phyloP scores from a whole-genome alignment of 1,284 basidiomycete genomes.

The Volvariella surrecta region DNA sequence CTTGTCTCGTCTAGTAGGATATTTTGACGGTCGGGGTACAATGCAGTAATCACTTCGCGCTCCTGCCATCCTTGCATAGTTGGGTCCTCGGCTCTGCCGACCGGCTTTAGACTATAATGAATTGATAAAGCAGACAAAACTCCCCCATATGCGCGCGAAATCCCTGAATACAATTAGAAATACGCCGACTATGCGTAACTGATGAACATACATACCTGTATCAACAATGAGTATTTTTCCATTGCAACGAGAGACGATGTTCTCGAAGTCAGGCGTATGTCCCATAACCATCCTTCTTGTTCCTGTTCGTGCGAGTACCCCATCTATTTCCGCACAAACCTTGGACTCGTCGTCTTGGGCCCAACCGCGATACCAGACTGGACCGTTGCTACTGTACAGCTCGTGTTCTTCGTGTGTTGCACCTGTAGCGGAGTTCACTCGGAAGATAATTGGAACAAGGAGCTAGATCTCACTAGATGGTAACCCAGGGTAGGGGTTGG shows the following conservation, averaged over 20 bases:
- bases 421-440: slow-evolving; percentile 31
- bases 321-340: slow-evolving; percentile 66
- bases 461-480: slow-evolving; percentile 35
- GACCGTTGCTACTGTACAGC: slow-evolving; percentile 72
- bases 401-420: slow-evolving; percentile 60
- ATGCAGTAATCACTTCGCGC: slow-evolving; percentile 68
- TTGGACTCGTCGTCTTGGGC: slow-evolving; percentile 61
- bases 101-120: slow-evolving; percentile 64
- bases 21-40: slow-evolving; percentile 57
- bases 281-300: slow-evolving; percentile 89
- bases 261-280: slow-evolving; percentile 84
- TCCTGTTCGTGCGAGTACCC: slow-evolving; percentile 63
- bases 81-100: slow-evolving; percentile 20
- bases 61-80: slow-evolving; percentile 53
- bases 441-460: background rate
- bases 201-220: slow-evolving; percentile 39
- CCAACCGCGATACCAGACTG: slow-evolving; percentile 89
- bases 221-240: slow-evolving; percentile 91
- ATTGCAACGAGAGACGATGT: slow-evolving; percentile 75
- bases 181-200: background rate
- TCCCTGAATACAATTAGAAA: slow-evolving; percentile 42
- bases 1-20: slow-evolving; percentile 42
- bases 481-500: slow-evolving; percentile 69
- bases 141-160: slow-evolving; percentile 92
- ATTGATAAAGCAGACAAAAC: slow-evolving; percentile 81